Evolutionary conservation across 2,329 filamentous ascomycete genomes (phyloP), one percentile per base, ranked within the genome.

Genomic region (Colletotrichum costaricense): DNA sequence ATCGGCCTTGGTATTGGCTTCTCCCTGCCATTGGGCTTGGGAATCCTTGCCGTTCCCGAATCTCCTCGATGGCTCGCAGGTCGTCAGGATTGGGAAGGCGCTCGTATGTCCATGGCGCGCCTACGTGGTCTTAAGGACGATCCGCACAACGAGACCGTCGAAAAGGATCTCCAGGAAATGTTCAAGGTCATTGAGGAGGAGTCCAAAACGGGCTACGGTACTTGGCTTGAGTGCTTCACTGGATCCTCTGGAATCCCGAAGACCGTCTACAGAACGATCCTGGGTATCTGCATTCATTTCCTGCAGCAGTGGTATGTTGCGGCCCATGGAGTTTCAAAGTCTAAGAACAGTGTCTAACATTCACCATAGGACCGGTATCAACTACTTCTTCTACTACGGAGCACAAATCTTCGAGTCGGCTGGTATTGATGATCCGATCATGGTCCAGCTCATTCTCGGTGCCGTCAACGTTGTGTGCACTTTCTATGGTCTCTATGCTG

Each of bases 401-500:
- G 89, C 89, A 9, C 90, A 88, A 11, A 89, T 95, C 78, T 95
- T 95, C 81, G 73, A 87, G 67, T 89, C 91, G 1, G 90, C 92
- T 3, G 92, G 92, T 72, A 86, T 94, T 59, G 81, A 87, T 2
- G 92, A 94, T 80, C 89, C 90, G 22, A 93, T 92, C 77, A 84
- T 90, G 70, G 92, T 90, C 0, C 91, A 93, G 78, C 90, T 94
- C 79, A 93, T 94, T 72, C 86, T 93, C 1, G 88, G 88, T 22
- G 89, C 88, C 6, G 91, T 94, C 75, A 94, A 94, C 77, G 91
- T 94, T 12, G 86, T 84, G 74, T 89, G 88, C 79, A 93, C 92
- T 19, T 90, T 94, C 75, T 86, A 87, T 46, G 92, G 92, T 35
- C 85, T 95, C 5, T 94, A 90, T 75, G 86, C 94, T 26, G 91